These are phyloP conservation scores for Isabelozyma pseudorhagii DNA, from an alignment of 805 yeast genomes.

Conservation along the genomic window DNA sequence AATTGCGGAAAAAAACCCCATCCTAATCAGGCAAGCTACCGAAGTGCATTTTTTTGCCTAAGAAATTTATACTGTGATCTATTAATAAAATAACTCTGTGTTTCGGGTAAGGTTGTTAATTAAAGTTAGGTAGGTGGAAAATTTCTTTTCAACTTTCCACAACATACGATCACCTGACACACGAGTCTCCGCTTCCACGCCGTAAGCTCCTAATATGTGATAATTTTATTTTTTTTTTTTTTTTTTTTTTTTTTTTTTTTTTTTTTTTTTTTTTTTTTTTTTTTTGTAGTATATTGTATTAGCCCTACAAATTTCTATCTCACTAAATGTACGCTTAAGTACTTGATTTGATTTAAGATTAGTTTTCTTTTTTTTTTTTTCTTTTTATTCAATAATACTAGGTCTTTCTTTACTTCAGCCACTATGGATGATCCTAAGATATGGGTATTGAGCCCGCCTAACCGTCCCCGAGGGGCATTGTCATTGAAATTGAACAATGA, in stretches of 20 bases:
- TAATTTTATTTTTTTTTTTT: too few relatives aligned
- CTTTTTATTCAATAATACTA: not conserved
- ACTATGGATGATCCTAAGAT: not conserved
- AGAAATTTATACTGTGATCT: not conserved
- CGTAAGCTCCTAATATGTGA: too few relatives aligned
- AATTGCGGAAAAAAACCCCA: not conserved
- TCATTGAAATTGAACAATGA: slow-evolving; percentile 27
- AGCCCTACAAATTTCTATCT: too few relatives aligned
- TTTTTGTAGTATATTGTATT: too few relatives aligned
- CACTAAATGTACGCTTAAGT: too few relatives aligned
- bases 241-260: too few relatives aligned
- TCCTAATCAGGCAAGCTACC: not conserved
- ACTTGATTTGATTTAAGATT: too few relatives aligned
- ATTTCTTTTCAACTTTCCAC: not conserved
- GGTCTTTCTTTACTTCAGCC: not conserved
- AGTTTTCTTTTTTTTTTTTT: not conserved
- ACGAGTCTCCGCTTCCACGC: too few relatives aligned
- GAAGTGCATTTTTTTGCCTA: not conserved
- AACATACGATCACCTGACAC: not conserved
- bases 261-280: too few relatives aligned
- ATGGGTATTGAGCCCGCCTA: not conserved
- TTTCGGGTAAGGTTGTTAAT: not conserved
- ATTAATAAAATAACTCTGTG: not conserved
- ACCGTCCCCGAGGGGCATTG: slow-evolving; percentile 19
- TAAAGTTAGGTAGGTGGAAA: not conserved